Evolutionary conservation across 352 stramenopile species (phyloP).

Genomic region (Aphanomyces invadans): DNA sequence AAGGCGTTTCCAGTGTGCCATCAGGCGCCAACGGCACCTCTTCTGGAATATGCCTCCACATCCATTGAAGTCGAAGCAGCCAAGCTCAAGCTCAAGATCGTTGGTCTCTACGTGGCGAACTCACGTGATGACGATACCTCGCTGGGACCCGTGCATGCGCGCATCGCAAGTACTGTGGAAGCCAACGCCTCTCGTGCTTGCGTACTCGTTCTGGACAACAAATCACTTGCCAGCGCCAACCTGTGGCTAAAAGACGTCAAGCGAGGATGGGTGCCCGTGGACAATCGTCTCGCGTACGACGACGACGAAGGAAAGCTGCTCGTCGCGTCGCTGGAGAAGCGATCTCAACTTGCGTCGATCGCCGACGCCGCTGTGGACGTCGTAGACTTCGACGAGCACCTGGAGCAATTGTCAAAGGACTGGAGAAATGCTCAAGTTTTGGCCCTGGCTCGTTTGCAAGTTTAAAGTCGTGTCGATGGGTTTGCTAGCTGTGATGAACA

Average conservation of each 20-base stretch:
- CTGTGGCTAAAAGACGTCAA: conserved; percentile 22
- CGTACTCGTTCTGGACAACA: conserved; percentile 15
- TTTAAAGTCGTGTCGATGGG: conserved; percentile 6
- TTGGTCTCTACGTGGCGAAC: conserved; percentile 23
- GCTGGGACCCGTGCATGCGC: conserved; percentile 16
- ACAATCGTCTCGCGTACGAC: conserved; percentile 14
- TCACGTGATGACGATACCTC: conserved; percentile 4
- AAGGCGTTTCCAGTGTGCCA: conserved; percentile 19
- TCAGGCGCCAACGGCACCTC: conserved; percentile 17
- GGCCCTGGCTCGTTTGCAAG: conserved; percentile 18
- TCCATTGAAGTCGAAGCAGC: conserved; percentile 12
- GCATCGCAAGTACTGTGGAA: conserved; percentile 23
- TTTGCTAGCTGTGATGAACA: no score
- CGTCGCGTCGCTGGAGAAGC: background rate
- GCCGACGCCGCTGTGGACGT: background rate
- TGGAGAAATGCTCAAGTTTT: conserved; percentile 20
- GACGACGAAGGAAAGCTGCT: conserved; percentile 18
- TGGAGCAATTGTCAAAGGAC: conserved; percentile 20
- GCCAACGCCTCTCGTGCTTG: conserved; percentile 9
- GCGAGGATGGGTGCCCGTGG: conserved; percentile 15
- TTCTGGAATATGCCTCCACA: conserved; percentile 21
- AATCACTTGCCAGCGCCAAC: background rate
- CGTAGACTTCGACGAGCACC: conserved; percentile 23
- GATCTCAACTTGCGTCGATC: background rate
- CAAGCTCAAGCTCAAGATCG: conserved; percentile 20